Evolutionary conservation across 306 rosid genomes (phyloP).

Genomic region (Prunus padus): DNA sequence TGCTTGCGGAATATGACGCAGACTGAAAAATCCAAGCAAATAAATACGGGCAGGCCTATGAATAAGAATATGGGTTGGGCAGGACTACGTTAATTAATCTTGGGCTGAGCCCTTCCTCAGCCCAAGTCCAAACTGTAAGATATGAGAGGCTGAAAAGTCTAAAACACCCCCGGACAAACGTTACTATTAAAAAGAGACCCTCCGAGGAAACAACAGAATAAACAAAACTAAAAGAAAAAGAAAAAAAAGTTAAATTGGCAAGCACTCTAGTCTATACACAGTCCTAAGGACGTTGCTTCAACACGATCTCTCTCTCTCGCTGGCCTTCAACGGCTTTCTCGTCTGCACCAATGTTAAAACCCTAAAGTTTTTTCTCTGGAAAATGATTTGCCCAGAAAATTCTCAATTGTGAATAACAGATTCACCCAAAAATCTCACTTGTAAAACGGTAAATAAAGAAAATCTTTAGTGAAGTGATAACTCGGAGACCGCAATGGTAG

Average conservation of each 20-base stretch:
- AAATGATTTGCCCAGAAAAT: conserved; percentile 21
- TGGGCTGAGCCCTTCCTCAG: background rate
- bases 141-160: background rate
- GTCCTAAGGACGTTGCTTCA: background rate
- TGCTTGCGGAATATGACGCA: background rate
- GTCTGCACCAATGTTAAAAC: conserved; percentile 20
- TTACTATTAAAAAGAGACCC: background rate
- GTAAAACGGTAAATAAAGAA: background rate
- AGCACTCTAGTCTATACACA: background rate
- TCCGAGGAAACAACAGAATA: background rate
- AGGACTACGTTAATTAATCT: no score
- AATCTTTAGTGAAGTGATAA: background rate
- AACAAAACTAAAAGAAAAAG: background rate
- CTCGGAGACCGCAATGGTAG: conserved; percentile 39
- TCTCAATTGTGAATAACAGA: conserved; percentile 8
- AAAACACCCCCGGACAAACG: background rate
- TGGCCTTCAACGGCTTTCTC: conserved; percentile 35
- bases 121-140: background rate
- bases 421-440: background rate
- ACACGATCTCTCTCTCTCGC: background rate
- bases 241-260: background rate
- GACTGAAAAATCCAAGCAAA: background rate
- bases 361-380: conserved; percentile 31
- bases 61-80: background rate
- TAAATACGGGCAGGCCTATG: no score